Evolutionary conservation across 169 alveolate genomes (phyloP).

Genomic region (Cryptosporidium meleagridis): DNA sequence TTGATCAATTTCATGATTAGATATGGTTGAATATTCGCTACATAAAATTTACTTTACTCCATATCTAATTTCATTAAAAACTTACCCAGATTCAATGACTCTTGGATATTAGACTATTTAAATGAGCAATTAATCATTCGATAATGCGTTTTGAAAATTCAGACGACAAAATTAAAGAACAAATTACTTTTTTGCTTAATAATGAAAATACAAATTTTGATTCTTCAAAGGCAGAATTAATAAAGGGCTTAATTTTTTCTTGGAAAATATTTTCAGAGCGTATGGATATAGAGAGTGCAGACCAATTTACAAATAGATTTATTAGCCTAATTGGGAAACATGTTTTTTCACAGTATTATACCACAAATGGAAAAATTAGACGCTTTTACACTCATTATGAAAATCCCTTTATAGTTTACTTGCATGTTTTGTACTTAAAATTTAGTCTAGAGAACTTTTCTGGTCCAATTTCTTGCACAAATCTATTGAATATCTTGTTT

Average conservation of each 20-base stretch:
- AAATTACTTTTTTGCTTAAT: neutral
- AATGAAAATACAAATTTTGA: neutral
- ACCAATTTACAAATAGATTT: neutral
- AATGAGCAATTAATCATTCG: neutral
- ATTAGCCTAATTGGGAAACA: neutral
- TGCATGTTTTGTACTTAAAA: slow-evolving; percentile 29
- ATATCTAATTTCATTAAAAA: neutral
- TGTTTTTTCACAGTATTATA: neutral
- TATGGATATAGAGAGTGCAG: slow-evolving; percentile 29
- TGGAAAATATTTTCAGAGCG: slow-evolving; percentile 18
- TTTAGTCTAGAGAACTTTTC: neutral
- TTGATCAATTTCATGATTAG: neutral
- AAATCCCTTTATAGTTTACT: slow-evolving; percentile 19
- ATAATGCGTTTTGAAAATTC: neutral
- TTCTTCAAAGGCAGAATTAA: neutral
- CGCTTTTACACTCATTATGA: slow-evolving; percentile 23
- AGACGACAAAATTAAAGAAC: neutral
- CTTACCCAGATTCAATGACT: neutral
- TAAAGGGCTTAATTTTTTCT: neutral
- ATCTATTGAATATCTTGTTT: slow-evolving; percentile 7
- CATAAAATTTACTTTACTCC: neutral
- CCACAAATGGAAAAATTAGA: neutral
- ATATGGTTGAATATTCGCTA: neutral
- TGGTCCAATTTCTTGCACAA: slow-evolving; percentile 42
- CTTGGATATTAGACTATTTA: neutral